Evolutionary conservation across 495 filamentous ascomycete species (phyloP).

Genomic region (Aspergillus cavernicola): DNA sequence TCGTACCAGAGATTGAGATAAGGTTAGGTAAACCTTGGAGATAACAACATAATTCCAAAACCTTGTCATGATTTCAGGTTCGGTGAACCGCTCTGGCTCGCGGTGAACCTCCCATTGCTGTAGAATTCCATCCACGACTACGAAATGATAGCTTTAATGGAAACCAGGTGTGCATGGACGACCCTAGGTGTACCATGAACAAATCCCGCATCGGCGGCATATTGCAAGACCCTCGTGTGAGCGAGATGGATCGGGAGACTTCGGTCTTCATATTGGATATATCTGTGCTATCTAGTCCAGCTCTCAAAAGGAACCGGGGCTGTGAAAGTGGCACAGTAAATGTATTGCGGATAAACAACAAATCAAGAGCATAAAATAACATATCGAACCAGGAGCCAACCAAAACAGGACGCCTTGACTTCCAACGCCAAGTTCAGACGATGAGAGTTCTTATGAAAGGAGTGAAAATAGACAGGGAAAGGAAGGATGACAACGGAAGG

Average conservation of each 20-base stretch:
- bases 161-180: too few species aligned
- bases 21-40: background rate
- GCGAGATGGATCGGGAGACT: constrained; percentile 1
- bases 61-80: background rate
- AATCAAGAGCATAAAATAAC: constrained; percentile 22
- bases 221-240: too few species aligned
- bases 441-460: constrained; percentile 32
- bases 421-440: constrained; percentile 46
- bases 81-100: background rate
- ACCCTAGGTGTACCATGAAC: too few species aligned
- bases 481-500: constrained; percentile 22
- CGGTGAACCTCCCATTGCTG: background rate
- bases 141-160: too few species aligned
- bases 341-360: constrained; percentile 17
- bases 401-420: constrained; percentile 46
- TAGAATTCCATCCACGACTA: too few species aligned
- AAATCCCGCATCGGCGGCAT: too few species aligned
- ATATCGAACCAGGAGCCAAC: constrained; percentile 35
- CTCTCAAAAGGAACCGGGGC: constrained; percentile 4
- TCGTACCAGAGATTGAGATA: background rate
- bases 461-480: constrained; percentile 28
- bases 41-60: background rate
- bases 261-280: constrained; percentile 22
- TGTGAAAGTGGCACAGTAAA: constrained; percentile 23
- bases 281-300: constrained; percentile 26